Percentiles rank a stretch among this genome's conserved stretches.
phyloP scores from a whole-genome alignment of 2,329 filamentous ascomycete species.

The Phialophora macrospora region DNA sequence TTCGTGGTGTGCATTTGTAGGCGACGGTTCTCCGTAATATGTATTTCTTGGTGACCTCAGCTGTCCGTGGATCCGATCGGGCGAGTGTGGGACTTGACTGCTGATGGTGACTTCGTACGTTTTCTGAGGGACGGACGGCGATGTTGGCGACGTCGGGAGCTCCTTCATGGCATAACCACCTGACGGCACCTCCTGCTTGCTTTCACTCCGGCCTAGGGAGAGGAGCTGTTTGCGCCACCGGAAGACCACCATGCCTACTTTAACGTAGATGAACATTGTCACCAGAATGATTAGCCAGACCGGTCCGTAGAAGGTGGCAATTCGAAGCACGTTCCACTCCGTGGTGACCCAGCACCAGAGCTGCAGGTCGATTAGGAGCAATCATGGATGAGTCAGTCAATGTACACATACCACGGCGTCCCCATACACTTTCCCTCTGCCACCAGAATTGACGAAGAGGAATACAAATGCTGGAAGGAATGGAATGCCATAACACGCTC shows the following conservation, averaged over 20 bases:
- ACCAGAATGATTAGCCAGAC: conserved; percentile 50
- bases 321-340: conserved; percentile 72
- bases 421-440: conserved; percentile 69
- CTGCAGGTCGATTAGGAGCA: conserved; percentile 40
- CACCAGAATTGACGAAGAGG: conserved; percentile 64
- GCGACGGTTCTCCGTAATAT: conserved; percentile 13
- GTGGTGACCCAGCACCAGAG: conserved; percentile 80
- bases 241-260: conserved; percentile 48
- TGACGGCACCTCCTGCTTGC: background rate
- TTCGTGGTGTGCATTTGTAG: conserved; percentile 5
- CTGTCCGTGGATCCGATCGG: background rate
- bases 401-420: conserved; percentile 62
- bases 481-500: conserved; percentile 74
- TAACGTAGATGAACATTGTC: conserved; percentile 49
- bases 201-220: conserved; percentile 20
- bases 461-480: conserved; percentile 70
- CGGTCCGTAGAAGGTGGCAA: conserved; percentile 71
- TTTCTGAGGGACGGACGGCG: conserved; percentile 3
- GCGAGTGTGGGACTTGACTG: conserved; percentile 27
- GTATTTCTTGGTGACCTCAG: conserved; percentile 14
- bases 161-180: conserved; percentile 24
- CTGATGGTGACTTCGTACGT: conserved; percentile 32
- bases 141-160: background rate
- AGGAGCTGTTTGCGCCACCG: conserved; percentile 66
- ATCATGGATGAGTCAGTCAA: background rate